phyloP scores from a whole-genome alignment of 2,329 filamentous ascomycete species.

The Lecanicillium sp. region DNA sequence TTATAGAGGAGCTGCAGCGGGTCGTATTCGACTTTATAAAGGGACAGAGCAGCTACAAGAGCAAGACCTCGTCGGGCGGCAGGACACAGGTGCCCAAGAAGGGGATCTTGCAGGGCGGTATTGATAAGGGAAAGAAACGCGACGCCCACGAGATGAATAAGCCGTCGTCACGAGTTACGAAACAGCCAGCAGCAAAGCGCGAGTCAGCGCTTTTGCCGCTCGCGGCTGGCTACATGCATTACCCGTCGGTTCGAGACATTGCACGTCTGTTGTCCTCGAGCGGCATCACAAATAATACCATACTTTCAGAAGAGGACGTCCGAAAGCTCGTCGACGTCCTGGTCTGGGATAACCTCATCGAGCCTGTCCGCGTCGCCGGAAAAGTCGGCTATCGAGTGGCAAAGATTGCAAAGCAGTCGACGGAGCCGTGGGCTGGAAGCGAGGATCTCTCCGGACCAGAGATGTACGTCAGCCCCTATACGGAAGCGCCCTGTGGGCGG shows the following conservation, averaged over 20 bases:
- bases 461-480: constrained; percentile 60
- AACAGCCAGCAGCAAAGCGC: constrained; percentile 19
- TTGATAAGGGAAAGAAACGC: constrained; percentile 41
- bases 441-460: constrained; percentile 30
- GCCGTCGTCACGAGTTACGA: constrained; percentile 20
- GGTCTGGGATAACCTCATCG: constrained; percentile 77
- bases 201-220: constrained; percentile 39
- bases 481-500: constrained; percentile 80
- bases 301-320: constrained; percentile 65
- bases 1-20: constrained; percentile 70
- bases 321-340: constrained; percentile 82
- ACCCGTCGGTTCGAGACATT: constrained; percentile 74
- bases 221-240: constrained; percentile 62
- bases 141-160: constrained; percentile 31
- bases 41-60: constrained; percentile 59
- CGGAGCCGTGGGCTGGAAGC: constrained; percentile 30
- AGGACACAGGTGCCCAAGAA: constrained; percentile 46
- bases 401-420: constrained; percentile 37
- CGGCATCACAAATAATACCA: constrained; percentile 64
- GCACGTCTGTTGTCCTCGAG: constrained; percentile 63
- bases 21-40: constrained; percentile 69
- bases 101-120: constrained; percentile 41
- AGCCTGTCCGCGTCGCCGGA: constrained; percentile 47
- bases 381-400: constrained; percentile 45
- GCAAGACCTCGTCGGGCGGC: constrained; percentile 24